These are phyloP conservation scores for Biancaea sappan DNA, from an alignment of 306 rosid genomes.

Conservation along the genomic window DNA sequence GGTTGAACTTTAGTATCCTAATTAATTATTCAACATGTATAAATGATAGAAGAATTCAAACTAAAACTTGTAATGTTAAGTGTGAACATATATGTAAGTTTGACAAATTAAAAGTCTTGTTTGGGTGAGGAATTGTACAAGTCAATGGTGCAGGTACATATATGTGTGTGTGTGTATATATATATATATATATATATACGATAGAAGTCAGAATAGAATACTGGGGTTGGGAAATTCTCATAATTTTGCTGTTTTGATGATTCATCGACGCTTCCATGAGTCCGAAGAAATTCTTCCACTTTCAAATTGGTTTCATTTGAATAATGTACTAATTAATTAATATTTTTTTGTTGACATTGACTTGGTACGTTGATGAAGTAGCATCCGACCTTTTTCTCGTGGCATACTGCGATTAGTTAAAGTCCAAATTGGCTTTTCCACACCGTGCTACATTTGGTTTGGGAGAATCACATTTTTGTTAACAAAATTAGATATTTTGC, in stretches of 20 bases:
- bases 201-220: constrained; percentile 20
- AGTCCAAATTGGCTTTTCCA: neutral
- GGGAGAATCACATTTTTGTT: neutral
- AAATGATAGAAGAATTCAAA: neutral
- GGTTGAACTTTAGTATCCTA: constrained; percentile 48
- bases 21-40: neutral
- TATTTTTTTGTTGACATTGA: neutral
- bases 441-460: neutral
- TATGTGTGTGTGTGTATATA: too few species aligned
- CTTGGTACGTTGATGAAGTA: neutral
- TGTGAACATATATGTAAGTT: constrained; percentile 33
- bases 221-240: too few species aligned
- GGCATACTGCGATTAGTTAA: neutral
- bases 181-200: too few species aligned
- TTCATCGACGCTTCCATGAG: neutral
- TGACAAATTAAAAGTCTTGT: constrained; percentile 48
- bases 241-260: neutral
- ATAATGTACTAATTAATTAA: neutral
- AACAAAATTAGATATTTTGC: neutral
- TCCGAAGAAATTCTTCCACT: neutral
- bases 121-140: constrained; percentile 11
- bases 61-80: neutral
- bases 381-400: neutral
- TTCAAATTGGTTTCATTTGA: neutral
- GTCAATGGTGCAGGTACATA: constrained; percentile 26